phyloP scores from a whole-genome alignment of 495 filamentous ascomycete species.

The Xylona heveae region DNA sequence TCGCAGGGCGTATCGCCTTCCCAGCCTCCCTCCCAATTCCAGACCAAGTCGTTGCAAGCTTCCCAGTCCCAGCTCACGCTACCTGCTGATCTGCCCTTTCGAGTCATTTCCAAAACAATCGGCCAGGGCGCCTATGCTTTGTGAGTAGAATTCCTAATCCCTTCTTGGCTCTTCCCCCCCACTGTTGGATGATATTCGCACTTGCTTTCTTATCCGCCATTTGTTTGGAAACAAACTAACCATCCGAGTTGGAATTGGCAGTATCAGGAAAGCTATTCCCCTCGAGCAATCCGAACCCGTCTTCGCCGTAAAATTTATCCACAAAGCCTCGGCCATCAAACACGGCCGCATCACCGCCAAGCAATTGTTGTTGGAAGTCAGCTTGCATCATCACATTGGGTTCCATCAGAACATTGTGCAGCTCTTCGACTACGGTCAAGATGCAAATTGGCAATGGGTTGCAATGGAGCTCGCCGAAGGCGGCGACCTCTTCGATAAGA shows the following conservation, averaged over 20 bases:
- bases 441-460: slow-evolving; percentile 87
- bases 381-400: slow-evolving; percentile 66
- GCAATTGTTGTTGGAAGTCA: slow-evolving; percentile 75
- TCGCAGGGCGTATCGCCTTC: too few relatives aligned
- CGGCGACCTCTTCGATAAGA: slow-evolving; percentile 97
- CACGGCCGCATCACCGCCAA: slow-evolving; percentile 75
- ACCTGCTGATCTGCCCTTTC: slow-evolving; percentile 71
- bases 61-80: slow-evolving; percentile 76
- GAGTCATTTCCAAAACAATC: slow-evolving; percentile 88
- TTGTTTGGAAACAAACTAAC: slow-evolving; percentile 7
- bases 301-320: slow-evolving; percentile 96
- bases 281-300: slow-evolving; percentile 40
- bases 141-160: slow-evolving; percentile 27
- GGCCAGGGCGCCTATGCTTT: slow-evolving; percentile 93
- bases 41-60: too few relatives aligned
- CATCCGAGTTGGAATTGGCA: too few relatives aligned
- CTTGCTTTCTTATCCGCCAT: not conserved
- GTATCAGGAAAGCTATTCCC: slow-evolving; percentile 85
- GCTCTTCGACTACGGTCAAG: slow-evolving; percentile 74
- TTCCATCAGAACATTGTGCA: slow-evolving; percentile 85
- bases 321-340: slow-evolving; percentile 79
- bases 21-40: too few relatives aligned
- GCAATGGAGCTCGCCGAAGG: slow-evolving; percentile 94
- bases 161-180: slow-evolving; percentile 1
- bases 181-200: slow-evolving; percentile 2